Evolutionary conservation across 108 stramenopile species (phyloP), one percentile per base, ranked within the genome.

Genomic region (Stephanodiscus triporus): DNA sequence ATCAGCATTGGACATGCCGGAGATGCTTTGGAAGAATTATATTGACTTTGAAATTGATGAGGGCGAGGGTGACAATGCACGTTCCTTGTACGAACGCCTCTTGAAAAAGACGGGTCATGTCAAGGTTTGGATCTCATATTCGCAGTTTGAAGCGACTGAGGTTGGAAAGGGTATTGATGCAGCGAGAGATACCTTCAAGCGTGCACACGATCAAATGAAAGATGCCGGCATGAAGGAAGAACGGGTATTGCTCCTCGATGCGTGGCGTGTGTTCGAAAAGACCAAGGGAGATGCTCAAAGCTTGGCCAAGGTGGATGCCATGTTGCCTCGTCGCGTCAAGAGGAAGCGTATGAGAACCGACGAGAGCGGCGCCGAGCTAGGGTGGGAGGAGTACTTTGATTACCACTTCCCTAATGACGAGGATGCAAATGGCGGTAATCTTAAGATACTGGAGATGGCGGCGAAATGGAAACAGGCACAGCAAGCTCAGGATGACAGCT

Each of bases 331-430:
- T 51, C 87, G 94, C 32, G 84, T 98, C 81, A 97, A 99, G 84
- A 84, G 92, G 70, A 92, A 94, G 80, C 89, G 99, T 11, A 95
- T 96, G 95, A 78, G 89, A 43, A 87, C 86, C 17, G 96, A 97
- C 54, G 76, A 86, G 40, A 91, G 84, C 67, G 91, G 90, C 34
- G 69, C 76, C 36, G 96, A 97, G 76, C 66, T 93, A 26, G 97
- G 95, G 20, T 96, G 95, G 96, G 99, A 99, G 80, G 99, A 98
- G 70, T 98, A 97, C 83, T 98, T 96, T 70, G 99, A 98, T 68
- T 99, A 97, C 78, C 88, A 92, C 82, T 99, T 99, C 82, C 97
- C 99, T 0, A 96, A 99, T 68, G 99, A 99, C 67, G 86, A 94
- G 47, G 85, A 85, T 61, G 84, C 91, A 27, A 85, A 78, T 23